Conservation (phyloP, 2,329 filamentous ascomycete species). For the Purpureocillium takamizusanense region DNA sequence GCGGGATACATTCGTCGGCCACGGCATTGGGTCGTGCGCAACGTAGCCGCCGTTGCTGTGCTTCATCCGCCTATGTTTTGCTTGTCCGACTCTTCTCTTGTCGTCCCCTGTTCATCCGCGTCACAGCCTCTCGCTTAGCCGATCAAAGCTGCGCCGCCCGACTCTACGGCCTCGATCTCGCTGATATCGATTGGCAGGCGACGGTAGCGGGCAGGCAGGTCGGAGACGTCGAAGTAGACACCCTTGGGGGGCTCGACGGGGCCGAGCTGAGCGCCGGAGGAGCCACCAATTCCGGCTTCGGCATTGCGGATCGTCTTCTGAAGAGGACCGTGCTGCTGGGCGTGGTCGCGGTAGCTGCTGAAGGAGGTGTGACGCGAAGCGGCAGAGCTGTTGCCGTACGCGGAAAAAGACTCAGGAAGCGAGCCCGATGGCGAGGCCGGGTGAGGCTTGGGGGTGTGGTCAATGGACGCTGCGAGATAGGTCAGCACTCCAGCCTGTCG, state of each 20-base stretch:
- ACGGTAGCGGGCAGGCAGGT: constrained; percentile 79
- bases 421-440: constrained; percentile 58
- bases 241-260: constrained; percentile 62
- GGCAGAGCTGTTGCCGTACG: constrained; percentile 17
- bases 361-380: constrained; percentile 50
- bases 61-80: neutral
- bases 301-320: constrained; percentile 42
- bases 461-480: constrained; percentile 49
- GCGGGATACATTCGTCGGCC: too few relatives aligned
- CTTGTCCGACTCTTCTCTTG: neutral
- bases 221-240: constrained; percentile 77
- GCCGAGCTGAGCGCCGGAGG: constrained; percentile 62
- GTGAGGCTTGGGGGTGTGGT: constrained; percentile 66
- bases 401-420: constrained; percentile 47
- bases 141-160: constrained; percentile 64
- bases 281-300: constrained; percentile 44
- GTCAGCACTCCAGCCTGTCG: neutral
- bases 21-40: too few relatives aligned
- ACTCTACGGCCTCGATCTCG: constrained; percentile 95
- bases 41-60: too few relatives aligned
- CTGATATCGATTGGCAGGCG: constrained; percentile 62
- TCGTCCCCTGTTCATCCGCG: neutral
- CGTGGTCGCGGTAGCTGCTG: constrained; percentile 68
- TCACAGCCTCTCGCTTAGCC: constrained; percentile 23
- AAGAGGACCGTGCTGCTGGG: constrained; percentile 70